phyloP scores from a whole-genome alignment of 139 green algal genomes.

The Desmodesmus armatus region DNA sequence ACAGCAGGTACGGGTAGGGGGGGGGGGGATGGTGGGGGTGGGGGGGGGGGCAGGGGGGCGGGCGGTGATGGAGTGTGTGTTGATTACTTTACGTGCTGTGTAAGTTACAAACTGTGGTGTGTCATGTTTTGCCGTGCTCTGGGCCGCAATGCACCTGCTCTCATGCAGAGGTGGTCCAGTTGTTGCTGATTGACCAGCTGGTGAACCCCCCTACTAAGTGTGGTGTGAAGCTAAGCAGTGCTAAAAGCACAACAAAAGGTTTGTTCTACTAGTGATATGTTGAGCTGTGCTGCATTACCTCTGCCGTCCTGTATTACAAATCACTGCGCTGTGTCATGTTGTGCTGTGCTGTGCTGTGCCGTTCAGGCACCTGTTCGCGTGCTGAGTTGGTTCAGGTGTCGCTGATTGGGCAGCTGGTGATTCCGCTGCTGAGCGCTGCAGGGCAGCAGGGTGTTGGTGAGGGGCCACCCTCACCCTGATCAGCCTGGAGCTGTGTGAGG shows the following conservation, averaged over 20 bases:
- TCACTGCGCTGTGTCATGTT: neutral
- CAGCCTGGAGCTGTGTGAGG: constrained; percentile 12
- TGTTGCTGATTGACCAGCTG: neutral
- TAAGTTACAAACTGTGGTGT: too few relatives aligned
- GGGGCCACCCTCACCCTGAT: too few relatives aligned
- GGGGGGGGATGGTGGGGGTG: neutral
- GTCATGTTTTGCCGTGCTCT: too few relatives aligned
- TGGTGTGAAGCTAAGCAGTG: too few relatives aligned
- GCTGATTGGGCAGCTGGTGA: constrained; percentile 29
- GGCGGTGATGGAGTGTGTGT: neutral
- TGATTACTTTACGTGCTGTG: too few relatives aligned
- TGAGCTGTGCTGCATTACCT: too few relatives aligned
- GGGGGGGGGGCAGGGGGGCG: too few relatives aligned
- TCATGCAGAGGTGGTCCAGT: too few relatives aligned
- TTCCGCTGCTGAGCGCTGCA: constrained; percentile 45
- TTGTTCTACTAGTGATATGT: too few relatives aligned
- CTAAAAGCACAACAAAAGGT: neutral
- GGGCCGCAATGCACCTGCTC: too few relatives aligned
- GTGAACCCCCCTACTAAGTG: neutral
- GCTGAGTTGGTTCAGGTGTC: constrained; percentile 40
- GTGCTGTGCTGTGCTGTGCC: neutral
- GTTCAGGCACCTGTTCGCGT: constrained; percentile 25
- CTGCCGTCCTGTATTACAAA: neutral
- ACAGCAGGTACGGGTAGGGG: constrained; percentile 7
- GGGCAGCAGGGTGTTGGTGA: neutral